Base-by-base conservation (phyloP, 805 yeast species). In the Yamadazyma endophytica region DNA sequence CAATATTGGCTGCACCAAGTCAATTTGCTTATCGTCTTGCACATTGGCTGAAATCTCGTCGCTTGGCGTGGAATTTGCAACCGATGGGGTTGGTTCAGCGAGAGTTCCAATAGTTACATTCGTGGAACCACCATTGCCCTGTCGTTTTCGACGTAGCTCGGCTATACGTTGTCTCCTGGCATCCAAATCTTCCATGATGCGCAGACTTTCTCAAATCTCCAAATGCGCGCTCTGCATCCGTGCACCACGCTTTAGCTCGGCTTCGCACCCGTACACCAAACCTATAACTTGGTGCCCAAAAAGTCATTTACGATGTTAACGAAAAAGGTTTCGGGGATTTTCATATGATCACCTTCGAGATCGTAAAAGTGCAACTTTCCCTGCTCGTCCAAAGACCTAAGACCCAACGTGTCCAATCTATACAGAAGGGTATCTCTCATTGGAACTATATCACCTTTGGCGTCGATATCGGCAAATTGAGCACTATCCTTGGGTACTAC, bases 401-500 rank as follows among this genome's bases (percentile, higher is more conserved):
- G 53, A 0, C 95, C 95, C 21, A 85, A 58, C 39, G 70, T 56
- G 52, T 84, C 80, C 16, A 69, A 50, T n/a, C 41, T 44, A 49
- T 66, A 85, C 7, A 77, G 45, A 2, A 50, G 54, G 0, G 89
- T 72, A 21, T 72, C 52, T 9, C 66, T 44, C 28, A 80, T 68
- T 0, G 71, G 66, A 4, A 75, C 55, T 0, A 61, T 28, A 0
- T 49, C 44, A 0, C 75, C 79, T 3, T 40, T 44, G 4, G 58
- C 49, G 39, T 78, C 76, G 5, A 55, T 37, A 44, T 82, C 88
- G 29, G 56, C 68, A 47, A 82, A 79, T 75, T 77, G 75, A 1
- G 89, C 79, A 32, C 81, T 74, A 35, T 82, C 82, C 46, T 74
- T 77, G 1, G 95, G 95, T 5, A 77, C 77, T 5, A 84, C 56